Evolutionary conservation across 345 rosid species (phyloP).

Genomic region (Melaleuca alternifolia): DNA sequence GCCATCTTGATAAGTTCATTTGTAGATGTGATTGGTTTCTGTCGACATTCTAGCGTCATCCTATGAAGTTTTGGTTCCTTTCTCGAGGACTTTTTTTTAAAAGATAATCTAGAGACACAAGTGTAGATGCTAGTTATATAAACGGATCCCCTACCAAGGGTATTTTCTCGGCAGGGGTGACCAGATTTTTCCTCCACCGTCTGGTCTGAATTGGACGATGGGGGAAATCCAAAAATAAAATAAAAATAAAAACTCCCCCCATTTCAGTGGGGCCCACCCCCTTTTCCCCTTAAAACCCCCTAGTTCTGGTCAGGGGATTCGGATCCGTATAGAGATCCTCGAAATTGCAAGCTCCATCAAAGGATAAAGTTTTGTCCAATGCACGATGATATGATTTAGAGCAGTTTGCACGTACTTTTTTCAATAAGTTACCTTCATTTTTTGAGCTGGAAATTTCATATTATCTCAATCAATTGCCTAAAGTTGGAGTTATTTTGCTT

Average conservation of each 20-base stretch:
- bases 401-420: background rate
- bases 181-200: too few relatives aligned
- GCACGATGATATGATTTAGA: background rate
- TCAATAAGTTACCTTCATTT: background rate
- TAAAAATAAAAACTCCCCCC: too few relatives aligned
- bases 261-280: too few relatives aligned
- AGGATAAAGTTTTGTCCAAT: background rate
- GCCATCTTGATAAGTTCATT: background rate
- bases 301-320: too few relatives aligned
- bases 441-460: background rate
- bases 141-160: too few relatives aligned
- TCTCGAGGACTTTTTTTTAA: background rate
- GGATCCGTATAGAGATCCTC: too few relatives aligned
- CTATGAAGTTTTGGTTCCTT: background rate
- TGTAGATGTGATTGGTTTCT: background rate
- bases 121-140: background rate
- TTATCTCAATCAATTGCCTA: background rate
- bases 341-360: background rate
- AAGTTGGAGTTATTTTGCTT: background rate
- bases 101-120: background rate
- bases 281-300: too few relatives aligned
- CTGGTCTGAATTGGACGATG: too few relatives aligned
- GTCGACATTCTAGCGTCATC: background rate
- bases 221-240: too few relatives aligned
- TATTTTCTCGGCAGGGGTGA: too few relatives aligned